Conservation (phyloP, 2,329 filamentous ascomycete genomes). For the Fusarium sp. region DNA sequence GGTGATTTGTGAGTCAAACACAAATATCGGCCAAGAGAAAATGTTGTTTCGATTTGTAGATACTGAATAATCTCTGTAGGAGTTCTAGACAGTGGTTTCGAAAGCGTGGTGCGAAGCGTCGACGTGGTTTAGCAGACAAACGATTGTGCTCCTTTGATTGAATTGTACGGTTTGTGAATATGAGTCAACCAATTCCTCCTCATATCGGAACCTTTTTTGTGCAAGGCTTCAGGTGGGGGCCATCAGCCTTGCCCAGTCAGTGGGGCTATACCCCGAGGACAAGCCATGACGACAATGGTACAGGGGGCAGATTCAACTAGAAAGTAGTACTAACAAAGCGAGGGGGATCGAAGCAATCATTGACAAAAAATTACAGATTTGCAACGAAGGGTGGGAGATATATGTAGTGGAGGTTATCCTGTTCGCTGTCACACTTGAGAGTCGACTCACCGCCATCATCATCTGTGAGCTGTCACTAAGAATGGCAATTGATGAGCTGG, state of each 20-base stretch:
- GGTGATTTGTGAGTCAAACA: slow-evolving; percentile 26
- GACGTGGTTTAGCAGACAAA: slow-evolving; percentile 24
- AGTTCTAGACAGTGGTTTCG: neutral
- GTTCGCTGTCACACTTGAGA: neutral
- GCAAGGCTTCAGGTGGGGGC: slow-evolving; percentile 45
- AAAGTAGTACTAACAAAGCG: neutral
- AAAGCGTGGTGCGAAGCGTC: slow-evolving; percentile 3
- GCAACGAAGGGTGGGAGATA: neutral
- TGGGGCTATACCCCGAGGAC: slow-evolving; percentile 16
- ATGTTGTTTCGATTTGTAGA: neutral
- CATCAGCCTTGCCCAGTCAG: slow-evolving; percentile 38
- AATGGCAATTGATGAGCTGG: slow-evolving; percentile 27
- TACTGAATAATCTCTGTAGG: neutral
- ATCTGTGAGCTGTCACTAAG: slow-evolving; percentile 30
- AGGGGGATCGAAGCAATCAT: neutral
- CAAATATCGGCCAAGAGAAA: slow-evolving; percentile 2
- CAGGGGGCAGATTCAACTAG: slow-evolving; percentile 14
- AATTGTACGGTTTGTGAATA: slow-evolving; percentile 28
- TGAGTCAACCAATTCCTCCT: slow-evolving; percentile 45
- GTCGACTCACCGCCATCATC: slow-evolving; percentile 26
- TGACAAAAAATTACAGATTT: neutral
- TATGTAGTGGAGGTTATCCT: neutral
- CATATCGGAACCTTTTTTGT: slow-evolving; percentile 44
- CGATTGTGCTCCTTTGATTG: slow-evolving; percentile 18
- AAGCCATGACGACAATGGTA: slow-evolving; percentile 34